phyloP scores from a whole-genome alignment of 805 yeast genomes.

The Lachancea dasiensis region DNA sequence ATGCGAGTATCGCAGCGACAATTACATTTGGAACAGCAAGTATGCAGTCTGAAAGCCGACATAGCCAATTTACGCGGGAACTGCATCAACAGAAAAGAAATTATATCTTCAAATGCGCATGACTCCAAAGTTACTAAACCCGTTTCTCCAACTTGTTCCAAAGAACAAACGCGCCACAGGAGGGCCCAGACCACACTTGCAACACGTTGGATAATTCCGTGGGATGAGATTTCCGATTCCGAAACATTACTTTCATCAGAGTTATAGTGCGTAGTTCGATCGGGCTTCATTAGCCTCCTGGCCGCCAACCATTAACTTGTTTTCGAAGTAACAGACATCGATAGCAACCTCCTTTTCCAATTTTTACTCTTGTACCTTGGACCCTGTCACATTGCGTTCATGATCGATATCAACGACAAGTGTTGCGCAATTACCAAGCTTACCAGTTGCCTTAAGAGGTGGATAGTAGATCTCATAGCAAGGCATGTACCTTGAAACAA shows the following conservation, averaged over 20 bases:
- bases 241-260: constrained; percentile 6
- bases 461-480: constrained; percentile 65
- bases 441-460: constrained; percentile 1
- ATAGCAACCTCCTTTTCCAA: too few species aligned
- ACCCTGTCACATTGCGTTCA: constrained; percentile 18
- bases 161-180: constrained; percentile 2
- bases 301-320: too few species aligned
- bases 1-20: constrained; percentile 14
- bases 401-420: constrained; percentile 28
- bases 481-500: constrained; percentile 85
- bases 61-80: not conserved
- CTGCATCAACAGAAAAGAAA: not conserved
- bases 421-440: constrained; percentile 20
- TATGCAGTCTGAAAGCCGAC: not conserved
- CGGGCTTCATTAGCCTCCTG: too few species aligned
- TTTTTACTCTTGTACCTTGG: not conserved
- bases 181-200: constrained; percentile 3
- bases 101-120: not conserved
- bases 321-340: too few species aligned
- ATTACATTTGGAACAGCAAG: constrained; percentile 12
- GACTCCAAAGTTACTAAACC: constrained; percentile 1
- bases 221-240: constrained; percentile 8
- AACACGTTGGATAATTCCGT: constrained; percentile 9
- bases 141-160: constrained; percentile 1
- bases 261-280: not conserved